Evolutionary conservation across 2,329 filamentous ascomycete species (phyloP), one percentile per base, ranked within the genome.

Genomic region (Dothistroma pini): DNA sequence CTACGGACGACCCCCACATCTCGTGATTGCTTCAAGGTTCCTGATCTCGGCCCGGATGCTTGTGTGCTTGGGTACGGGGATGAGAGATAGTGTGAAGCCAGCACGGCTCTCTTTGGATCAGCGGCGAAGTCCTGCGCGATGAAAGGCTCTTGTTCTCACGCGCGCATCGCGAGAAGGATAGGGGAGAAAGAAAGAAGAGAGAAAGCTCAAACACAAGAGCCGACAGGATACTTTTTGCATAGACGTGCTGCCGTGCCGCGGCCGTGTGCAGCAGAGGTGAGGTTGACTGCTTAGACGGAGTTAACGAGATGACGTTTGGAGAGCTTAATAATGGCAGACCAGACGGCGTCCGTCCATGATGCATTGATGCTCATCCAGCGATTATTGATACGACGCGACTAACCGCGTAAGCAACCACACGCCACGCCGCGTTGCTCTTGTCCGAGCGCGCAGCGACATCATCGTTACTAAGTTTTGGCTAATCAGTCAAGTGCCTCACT

Each of bases 1-100:
- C 52, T 10, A 59, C 57, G 12, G 49, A 54, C 3, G 50, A 54
- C 22, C 57, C 57, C 57, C 57, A 59, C 57, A 59, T 59, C 2
- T 32, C 35, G 51, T 11, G 16, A 19, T 35, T 7, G 48, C 8
- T 3, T 44, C 2, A 44, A 44, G 41, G 41, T 19, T n/a, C 9
- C 14, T 44, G 41, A 29, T 44, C 16, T 4, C 8, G 41, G 16
- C 41, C 14, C 3, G 41, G 1, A 44, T 19, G 10, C 8, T n/a
- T 44, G 41, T 19, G n/a, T 19, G 10, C 8, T n/a, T 44, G 14
- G 3, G n/a, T 8, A 14, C 3, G 16, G 16, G 16, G n/a, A 9
- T 19, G 14, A 19, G 16, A 19, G 41, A 19, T 16, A 44, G 14
- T 14, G 41, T 19, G n/a, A 44, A n/a, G 14, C 41, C 41, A 44